These are phyloP conservation scores for Xylariaceae sp. DNA, from an alignment of 2,329 filamentous ascomycete genomes.

Conservation along the genomic window DNA sequence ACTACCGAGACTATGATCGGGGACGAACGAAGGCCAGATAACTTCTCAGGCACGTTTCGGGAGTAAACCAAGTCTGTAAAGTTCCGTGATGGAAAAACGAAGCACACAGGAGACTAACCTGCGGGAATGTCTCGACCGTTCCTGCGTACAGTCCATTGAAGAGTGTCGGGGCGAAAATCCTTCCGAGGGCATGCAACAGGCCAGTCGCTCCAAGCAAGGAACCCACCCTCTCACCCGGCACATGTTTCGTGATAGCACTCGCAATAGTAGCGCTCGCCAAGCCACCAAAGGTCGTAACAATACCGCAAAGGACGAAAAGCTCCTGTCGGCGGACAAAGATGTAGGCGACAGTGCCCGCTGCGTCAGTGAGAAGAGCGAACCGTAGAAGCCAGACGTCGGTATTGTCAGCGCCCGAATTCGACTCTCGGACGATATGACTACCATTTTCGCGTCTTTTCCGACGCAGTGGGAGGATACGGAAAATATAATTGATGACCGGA, in stretches of 20 bases:
- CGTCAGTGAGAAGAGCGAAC: slow-evolving; percentile 73
- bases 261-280: slow-evolving; percentile 85
- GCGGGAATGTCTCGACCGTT: slow-evolving; percentile 77
- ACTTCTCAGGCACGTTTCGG: too few relatives aligned
- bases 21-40: too few relatives aligned
- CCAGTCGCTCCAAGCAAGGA: slow-evolving; percentile 88
- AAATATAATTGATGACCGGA: slow-evolving; percentile 74
- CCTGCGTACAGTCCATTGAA: slow-evolving; percentile 86
- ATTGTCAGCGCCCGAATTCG: slow-evolving; percentile 70
- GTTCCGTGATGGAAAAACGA: too few relatives aligned
- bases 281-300: slow-evolving; percentile 77
- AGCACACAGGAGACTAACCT: too few relatives aligned
- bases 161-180: slow-evolving; percentile 76
- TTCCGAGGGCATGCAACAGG: slow-evolving; percentile 78
- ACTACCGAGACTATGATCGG: too few relatives aligned
- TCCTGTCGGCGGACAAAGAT: slow-evolving; percentile 62
- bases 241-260: slow-evolving; percentile 85
- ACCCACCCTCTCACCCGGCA: slow-evolving; percentile 79
- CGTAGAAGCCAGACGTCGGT: slow-evolving; percentile 81
- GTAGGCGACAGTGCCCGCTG: slow-evolving; percentile 76
- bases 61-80: too few relatives aligned
- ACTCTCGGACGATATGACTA: slow-evolving; percentile 44
- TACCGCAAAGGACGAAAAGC: slow-evolving; percentile 72
- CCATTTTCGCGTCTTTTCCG: slow-evolving; percentile 45
- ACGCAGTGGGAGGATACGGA: slow-evolving; percentile 60